Percentiles rank a stretch among this genome's conserved stretches.
Evolutionary conservation across 192 early-diverging fungal genomes (phyloP).

Genomic region (Coemansia sp.): DNA sequence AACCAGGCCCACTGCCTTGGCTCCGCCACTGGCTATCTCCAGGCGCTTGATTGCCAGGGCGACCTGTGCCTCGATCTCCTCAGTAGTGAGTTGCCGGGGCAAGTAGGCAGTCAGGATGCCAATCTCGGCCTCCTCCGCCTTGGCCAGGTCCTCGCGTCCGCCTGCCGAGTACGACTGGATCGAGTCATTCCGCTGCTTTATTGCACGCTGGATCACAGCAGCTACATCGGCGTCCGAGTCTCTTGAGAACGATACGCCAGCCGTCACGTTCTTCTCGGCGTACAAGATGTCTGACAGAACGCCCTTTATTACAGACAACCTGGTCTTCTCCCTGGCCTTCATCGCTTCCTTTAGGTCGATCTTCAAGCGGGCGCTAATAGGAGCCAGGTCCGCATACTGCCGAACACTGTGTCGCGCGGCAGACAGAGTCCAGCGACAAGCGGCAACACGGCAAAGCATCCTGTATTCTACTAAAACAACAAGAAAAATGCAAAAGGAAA

Average conservation of each 20-base stretch:
- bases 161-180: slow-evolving; percentile 61
- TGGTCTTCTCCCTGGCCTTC: slow-evolving; percentile 66
- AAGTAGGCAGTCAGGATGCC: slow-evolving; percentile 68
- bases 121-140: slow-evolving; percentile 66
- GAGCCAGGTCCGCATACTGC: not conserved
- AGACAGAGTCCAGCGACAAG: not conserved
- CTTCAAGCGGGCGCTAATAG: slow-evolving; percentile 57
- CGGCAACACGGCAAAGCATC: slow-evolving; percentile 6
- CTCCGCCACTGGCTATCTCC: slow-evolving; percentile 38
- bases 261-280: slow-evolving; percentile 61
- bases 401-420: not conserved
- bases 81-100: slow-evolving; percentile 70
- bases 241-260: slow-evolving; percentile 21
- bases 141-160: slow-evolving; percentile 72
- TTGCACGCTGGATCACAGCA: slow-evolving; percentile 69
- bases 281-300: slow-evolving; percentile 78
- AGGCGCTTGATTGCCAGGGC: slow-evolving; percentile 49
- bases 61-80: slow-evolving; percentile 68
- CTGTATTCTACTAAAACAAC: not conserved
- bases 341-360: slow-evolving; percentile 77
- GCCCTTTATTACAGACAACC: slow-evolving; percentile 64
- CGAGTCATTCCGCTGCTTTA: slow-evolving; percentile 82
- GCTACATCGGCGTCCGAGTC: slow-evolving; percentile 62
- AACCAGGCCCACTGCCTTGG: slow-evolving; percentile 80
- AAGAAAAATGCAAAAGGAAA: no score